Evolutionary conservation across 2,329 filamentous ascomycete genomes (phyloP), one percentile per base, ranked within the genome.

Genomic region (Lachnellula arida): DNA sequence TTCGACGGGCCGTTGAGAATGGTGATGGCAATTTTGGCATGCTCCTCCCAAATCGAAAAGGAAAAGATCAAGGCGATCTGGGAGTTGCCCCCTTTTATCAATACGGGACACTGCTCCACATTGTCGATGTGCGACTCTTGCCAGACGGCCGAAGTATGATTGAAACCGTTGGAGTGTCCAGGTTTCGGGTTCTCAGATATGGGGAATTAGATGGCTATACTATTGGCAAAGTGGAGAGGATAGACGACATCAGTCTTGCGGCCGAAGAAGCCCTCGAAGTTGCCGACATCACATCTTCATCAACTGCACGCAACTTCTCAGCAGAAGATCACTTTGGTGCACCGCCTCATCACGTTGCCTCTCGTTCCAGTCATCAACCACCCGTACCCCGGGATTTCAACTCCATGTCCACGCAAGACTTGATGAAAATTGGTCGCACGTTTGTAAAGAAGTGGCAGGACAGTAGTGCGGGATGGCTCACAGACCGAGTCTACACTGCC

Each of bases 121-220:
- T 97, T 51, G 79, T 88, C 54, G 86, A 87, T 49, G 81, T 86
- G 22, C 86, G 93, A 58, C 78, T 87, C 58, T 81, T 93, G 51
- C 79, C 85, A 0, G 91, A 96, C 66, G 92, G 91, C 0, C 85
- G 90, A 37, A 95, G 89, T 65, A 76, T 95, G 8, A 78, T 96
- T 32, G 88, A 95, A 69, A 89, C 88, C 0, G 78, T 83, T 2
- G 92, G 92, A 0, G 70, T 89, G 1, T 89, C 86, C 3, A 82
- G 90, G 12, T 96, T 96, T 71, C 85, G 81, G 37, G 84, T 96
- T 5, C 73, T 84, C 15, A 78, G 81, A 1, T 82, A 87, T 59
- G 80, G 78, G 0, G 75, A 81, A 49, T 69, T 88, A 8, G 91
- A 96, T 67, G 91, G 89, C 0, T 96, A 96, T 65, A 75, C 83